These are phyloP conservation scores for Oenanthe sinensis DNA, from an alignment of 129 eudicot species.

Conservation along the genomic window DNA sequence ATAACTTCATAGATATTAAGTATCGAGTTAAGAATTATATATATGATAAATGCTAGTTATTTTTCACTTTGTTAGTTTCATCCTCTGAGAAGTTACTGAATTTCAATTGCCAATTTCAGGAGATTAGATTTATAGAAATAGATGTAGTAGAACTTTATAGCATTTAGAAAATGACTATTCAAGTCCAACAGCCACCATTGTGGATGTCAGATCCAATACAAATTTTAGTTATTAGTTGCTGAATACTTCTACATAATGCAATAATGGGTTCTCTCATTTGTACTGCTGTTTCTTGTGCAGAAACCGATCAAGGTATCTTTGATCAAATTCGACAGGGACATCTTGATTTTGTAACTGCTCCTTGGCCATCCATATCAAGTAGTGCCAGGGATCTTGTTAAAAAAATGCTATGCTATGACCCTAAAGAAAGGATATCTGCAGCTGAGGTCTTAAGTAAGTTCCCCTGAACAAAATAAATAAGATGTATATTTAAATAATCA, in stretches of 20 bases:
- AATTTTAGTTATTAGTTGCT: background rate
- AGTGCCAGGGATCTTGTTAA: slow-evolving; percentile 96
- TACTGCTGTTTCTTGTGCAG: slow-evolving; percentile 36
- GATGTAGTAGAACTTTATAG: background rate
- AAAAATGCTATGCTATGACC: slow-evolving; percentile 77
- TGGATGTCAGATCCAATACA: background rate
- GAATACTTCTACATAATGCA: background rate
- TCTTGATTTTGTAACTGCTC: slow-evolving; percentile 83
- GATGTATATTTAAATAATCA: background rate
- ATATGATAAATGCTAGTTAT: background rate
- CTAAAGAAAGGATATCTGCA: slow-evolving; percentile 75
- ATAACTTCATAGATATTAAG: background rate
- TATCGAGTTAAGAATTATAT: background rate
- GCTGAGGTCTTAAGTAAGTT: slow-evolving; percentile 75
- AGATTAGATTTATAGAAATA: background rate
- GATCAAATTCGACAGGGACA: slow-evolving; percentile 75
- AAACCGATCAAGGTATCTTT: slow-evolving; percentile 82
- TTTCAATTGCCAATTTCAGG: background rate
- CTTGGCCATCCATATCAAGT: slow-evolving; percentile 95
- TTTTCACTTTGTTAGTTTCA: background rate
- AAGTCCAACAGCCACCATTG: background rate
- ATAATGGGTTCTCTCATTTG: background rate
- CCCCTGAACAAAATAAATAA: slow-evolving; percentile 1
- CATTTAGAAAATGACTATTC: background rate
- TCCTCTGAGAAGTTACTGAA: background rate